Evolutionary conservation across 1,284 basidiomycete species (phyloP).

Genomic region (Heterobasidion annosum): DNA sequence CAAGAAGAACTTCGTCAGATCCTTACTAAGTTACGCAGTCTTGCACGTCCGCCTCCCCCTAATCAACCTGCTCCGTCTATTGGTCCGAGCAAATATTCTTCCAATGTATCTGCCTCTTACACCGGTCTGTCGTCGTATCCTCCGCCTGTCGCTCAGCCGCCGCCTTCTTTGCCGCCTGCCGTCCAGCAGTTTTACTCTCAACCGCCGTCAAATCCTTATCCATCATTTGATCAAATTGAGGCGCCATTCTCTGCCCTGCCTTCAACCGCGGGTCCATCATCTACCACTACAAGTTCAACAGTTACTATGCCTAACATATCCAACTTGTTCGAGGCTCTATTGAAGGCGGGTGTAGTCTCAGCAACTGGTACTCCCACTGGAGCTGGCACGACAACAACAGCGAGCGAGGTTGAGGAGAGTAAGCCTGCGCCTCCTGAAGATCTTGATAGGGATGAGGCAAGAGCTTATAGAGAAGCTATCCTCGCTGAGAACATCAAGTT

Average conservation of each 20-base stretch:
- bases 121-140: slow-evolving; percentile 11
- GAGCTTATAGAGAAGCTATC: slow-evolving; percentile 64
- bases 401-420: slow-evolving; percentile 8
- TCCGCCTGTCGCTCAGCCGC: slow-evolving; percentile 13
- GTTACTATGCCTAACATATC: slow-evolving; percentile 31
- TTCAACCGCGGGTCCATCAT: slow-evolving; percentile 16
- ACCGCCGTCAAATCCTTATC: not conserved
- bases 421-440: slow-evolving; percentile 15
- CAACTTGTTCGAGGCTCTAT: slow-evolving; percentile 52
- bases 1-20: slow-evolving; percentile 78
- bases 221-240: slow-evolving; percentile 2
- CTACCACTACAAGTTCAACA: slow-evolving; percentile 12
- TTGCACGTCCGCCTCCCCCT: slow-evolving; percentile 41
- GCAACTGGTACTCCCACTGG: slow-evolving; percentile 41
- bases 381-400: slow-evolving; percentile 28
- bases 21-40: slow-evolving; percentile 60
- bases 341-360: slow-evolving; percentile 70
- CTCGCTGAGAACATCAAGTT: slow-evolving; percentile 64
- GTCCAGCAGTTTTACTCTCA: slow-evolving; percentile 6
- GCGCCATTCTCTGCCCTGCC: slow-evolving; percentile 17
- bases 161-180: slow-evolving; percentile 8
- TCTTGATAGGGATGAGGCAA: slow-evolving; percentile 38
- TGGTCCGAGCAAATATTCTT: slow-evolving; percentile 13
- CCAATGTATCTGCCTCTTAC: slow-evolving; percentile 7
- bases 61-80: slow-evolving; percentile 20